These are phyloP conservation scores for Podospora tetraspora DNA, from an alignment of 495 filamentous ascomycete genomes.

Conservation along the genomic window DNA sequence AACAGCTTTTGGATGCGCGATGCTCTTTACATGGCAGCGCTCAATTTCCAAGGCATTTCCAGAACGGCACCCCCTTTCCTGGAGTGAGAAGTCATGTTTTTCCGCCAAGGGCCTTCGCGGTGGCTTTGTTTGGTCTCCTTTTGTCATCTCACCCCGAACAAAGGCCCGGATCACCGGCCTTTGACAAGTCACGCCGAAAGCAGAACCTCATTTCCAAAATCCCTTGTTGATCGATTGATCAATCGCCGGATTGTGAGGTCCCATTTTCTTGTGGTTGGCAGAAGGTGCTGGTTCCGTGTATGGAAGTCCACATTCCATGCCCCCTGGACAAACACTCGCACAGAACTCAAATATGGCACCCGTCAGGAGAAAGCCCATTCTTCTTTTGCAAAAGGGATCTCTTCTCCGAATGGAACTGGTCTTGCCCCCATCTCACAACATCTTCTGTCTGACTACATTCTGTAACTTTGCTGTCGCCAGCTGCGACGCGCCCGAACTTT, in stretches of 20 bases:
- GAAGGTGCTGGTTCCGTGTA: neutral
- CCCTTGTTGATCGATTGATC: neutral
- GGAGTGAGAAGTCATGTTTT: neutral
- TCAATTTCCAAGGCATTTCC: neutral
- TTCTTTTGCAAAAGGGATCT: neutral
- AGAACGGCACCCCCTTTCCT: neutral
- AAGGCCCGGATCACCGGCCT: neutral
- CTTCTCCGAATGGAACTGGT: neutral
- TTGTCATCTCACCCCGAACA: neutral
- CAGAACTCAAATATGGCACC: constrained; percentile 7
- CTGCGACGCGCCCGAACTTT: neutral
- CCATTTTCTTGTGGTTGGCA: neutral
- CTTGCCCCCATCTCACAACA: neutral
- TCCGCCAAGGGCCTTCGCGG: neutral
- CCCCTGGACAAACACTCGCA: neutral
- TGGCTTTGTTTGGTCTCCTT: neutral
- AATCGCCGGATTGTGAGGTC: neutral
- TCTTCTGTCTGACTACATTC: neutral
- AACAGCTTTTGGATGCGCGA: neutral
- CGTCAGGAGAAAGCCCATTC: neutral
- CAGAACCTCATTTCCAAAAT: neutral
- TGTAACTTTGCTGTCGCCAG: neutral
- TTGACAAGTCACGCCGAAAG: neutral
- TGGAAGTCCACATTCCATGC: neutral
- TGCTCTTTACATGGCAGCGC: neutral